phyloP scores from a whole-genome alignment of 352 stramenopile species.

The Globisporangium abappressorium region DNA sequence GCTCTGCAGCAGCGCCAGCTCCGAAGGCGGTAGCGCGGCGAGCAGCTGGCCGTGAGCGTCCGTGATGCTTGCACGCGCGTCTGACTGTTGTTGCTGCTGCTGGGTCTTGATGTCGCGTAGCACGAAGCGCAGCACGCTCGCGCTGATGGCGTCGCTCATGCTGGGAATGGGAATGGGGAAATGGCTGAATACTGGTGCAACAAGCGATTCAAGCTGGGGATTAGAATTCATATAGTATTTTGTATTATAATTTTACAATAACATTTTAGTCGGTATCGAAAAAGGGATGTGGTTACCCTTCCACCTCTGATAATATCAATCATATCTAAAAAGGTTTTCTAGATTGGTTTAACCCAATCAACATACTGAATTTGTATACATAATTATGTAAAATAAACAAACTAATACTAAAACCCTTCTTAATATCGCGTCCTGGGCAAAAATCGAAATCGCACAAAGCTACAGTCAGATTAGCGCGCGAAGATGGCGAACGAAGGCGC shows the following conservation, averaged over 20 bases:
- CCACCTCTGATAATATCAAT: no score
- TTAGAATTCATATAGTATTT: background rate
- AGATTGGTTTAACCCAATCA: no score
- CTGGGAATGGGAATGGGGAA: background rate
- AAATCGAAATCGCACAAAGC: no score
- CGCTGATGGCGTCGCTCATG: constrained; percentile 18
- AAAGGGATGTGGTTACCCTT: no score
- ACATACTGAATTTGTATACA: no score
- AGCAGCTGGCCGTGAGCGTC: constrained; percentile 51
- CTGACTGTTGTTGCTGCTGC: background rate
- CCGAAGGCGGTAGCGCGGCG: constrained; percentile 29
- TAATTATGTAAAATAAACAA: no score
- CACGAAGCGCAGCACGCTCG: constrained; percentile 43
- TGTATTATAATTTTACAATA: no score
- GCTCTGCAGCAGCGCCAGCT: constrained; percentile 47
- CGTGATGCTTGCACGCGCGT: background rate
- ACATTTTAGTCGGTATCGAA: background rate
- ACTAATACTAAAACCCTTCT: no score
- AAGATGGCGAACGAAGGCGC: constrained; percentile 9
- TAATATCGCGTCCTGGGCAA: no score
- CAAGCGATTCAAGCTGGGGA: background rate
- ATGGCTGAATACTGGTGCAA: background rate
- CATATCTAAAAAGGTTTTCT: no score
- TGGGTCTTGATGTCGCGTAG: constrained; percentile 41
- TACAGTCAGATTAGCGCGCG: background rate